Percentiles rank a stretch among this genome's conserved stretches.
These are phyloP conservation scores for Grifola frondosa DNA, from an alignment of 1,284 basidiomycete species.

Conservation along the genomic window DNA sequence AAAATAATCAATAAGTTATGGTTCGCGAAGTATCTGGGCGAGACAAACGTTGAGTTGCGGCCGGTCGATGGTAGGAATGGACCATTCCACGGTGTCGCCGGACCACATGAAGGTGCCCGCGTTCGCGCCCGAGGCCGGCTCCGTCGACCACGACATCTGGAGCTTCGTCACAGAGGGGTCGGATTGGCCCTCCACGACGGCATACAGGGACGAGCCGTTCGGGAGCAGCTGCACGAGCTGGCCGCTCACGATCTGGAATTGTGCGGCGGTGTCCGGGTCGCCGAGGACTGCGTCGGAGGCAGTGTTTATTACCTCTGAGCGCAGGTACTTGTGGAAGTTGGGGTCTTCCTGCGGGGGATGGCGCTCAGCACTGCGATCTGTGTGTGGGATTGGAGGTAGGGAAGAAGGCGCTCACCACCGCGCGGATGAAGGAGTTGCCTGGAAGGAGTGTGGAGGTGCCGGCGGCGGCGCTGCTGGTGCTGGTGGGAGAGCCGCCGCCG, in stretches of 20 bases:
- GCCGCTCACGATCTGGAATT: constrained; percentile 53
- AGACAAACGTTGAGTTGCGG: constrained; percentile 51
- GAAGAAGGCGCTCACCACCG: constrained; percentile 44
- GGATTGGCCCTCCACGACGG: constrained; percentile 46
- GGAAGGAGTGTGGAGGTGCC: constrained; percentile 47
- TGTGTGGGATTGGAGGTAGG: not conserved
- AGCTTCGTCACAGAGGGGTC: constrained; percentile 49
- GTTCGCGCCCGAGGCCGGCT: constrained; percentile 38
- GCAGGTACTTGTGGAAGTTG: constrained; percentile 67
- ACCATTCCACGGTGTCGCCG: constrained; percentile 58
- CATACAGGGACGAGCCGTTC: constrained; percentile 44
- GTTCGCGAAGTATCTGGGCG: not conserved
- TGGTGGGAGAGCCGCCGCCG: constrained; percentile 24
- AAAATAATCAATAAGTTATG: not conserved
- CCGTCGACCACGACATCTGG: constrained; percentile 47
- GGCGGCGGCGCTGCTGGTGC: constrained; percentile 36
- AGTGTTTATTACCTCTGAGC: constrained; percentile 45
- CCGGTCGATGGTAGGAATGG: constrained; percentile 43
- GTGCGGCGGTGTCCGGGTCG: constrained; percentile 46
- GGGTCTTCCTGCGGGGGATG: constrained; percentile 45
- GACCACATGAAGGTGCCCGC: constrained; percentile 52
- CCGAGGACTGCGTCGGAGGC: constrained; percentile 52
- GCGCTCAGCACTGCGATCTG: not conserved
- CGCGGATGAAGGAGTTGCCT: constrained; percentile 59
- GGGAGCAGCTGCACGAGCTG: constrained; percentile 51